Percentiles rank a stretch among this genome's conserved stretches.
Evolutionary conservation across 83 land plant species (phyloP).

Genomic region (Isoetes engelmannii): DNA sequence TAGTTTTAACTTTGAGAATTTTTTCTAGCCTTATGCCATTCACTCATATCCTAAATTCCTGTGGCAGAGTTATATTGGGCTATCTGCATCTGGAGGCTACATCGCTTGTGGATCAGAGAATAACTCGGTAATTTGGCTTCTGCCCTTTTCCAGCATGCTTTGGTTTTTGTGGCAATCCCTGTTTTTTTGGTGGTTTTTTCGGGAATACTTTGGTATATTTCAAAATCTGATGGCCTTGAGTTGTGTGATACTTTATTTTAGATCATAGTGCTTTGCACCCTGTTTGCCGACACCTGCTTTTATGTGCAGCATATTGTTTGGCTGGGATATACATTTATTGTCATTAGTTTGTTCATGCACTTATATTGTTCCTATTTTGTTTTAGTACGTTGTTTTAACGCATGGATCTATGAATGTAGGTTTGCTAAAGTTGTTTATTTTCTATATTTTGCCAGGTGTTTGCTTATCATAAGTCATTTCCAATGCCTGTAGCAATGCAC

Average conservation of each 20-base stretch:
- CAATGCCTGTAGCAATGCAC: constrained; percentile 83
- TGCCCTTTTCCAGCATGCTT: not conserved
- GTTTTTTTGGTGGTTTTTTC: not conserved
- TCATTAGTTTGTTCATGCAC: not conserved
- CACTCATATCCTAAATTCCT: not conserved
- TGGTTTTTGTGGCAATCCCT: not conserved
- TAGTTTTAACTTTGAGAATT: not conserved
- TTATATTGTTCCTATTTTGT: not conserved
- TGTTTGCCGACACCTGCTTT: too few species aligned
- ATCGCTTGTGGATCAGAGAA: constrained; percentile 97
- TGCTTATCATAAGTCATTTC: constrained; percentile 74
- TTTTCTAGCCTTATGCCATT: not conserved
- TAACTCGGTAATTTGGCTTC: constrained; percentile 49
- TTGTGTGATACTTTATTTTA: not conserved
- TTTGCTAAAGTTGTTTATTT: constrained; percentile 3
- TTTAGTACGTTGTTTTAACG: not conserved
- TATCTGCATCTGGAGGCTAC: constrained; percentile 78
- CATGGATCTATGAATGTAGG: not conserved
- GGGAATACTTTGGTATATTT: not conserved
- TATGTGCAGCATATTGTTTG: not conserved
- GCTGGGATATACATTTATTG: not conserved
- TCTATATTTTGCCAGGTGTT: constrained; percentile 51
- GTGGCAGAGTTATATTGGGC: constrained; percentile 84
- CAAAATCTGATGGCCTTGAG: constrained; percentile 4
- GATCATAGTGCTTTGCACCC: not conserved